Base-by-base conservation (phyloP, 2,329 filamentous ascomycete genomes). In the Davidsoniella neocaledoniae region DNA sequence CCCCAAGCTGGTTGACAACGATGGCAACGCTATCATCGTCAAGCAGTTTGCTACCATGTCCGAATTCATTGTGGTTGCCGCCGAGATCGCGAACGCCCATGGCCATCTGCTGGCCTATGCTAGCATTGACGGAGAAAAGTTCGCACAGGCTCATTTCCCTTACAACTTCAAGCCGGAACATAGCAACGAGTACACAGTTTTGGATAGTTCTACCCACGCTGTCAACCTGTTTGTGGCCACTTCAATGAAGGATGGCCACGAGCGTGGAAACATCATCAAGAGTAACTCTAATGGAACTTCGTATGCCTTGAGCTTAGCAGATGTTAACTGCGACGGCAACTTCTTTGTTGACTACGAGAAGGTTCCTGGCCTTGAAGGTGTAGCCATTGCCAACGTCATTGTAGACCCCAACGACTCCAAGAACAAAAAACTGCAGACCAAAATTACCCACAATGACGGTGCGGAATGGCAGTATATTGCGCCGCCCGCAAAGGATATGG, bases 241-340 rank as follows among this genome's bases (percentile, higher is more conserved):
- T 39, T 81, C 83, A 58, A 74, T 73, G 39, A 68, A 69, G 3
- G 62, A 70, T 46, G 81, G 77, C 16, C 76, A 74, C 46, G 76
- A 83, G 53, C 87, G 84, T 58, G 91, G 91, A 37, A 82, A 83
- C 21, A 86, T 98, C 57, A 78, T 98, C 65, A 98, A 96, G 75
- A 95, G 87, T 61, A 98, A 98, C 68, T 95, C 87, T 58, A 96
- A 98, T 61, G 91, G 91, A 49, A 98, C 91, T 0, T 91, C 84
- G 1, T 98, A 95, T 59, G 85, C 94, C 10, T 69, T 94, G 55
- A 93, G 85, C 63, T 71, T 91, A 21, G 70, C 76, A 45, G 77
- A 77, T 17, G 86, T 96, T 60, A 95, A 96, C 64, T 77, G 86
- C 57, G 79, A 95, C 60, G 68, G 73, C 10, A 57, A 62, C 2